Conservation (phyloP, 495 filamentous ascomycete genomes). For the Rhypophila decipiens region DNA sequence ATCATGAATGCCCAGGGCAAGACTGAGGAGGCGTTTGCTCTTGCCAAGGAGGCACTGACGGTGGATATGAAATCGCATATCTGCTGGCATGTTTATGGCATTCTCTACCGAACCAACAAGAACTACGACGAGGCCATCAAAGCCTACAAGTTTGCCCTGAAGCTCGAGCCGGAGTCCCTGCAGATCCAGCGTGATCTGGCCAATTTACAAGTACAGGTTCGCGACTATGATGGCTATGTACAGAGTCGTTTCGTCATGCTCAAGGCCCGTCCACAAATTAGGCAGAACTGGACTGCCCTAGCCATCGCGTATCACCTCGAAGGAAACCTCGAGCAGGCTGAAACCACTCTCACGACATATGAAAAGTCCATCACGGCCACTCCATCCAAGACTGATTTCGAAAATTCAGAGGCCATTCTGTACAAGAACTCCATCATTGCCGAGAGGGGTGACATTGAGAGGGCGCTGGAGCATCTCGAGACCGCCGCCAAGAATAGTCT, state of each 20-base stretch:
- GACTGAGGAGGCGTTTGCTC: conserved; percentile 83
- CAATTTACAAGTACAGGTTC: conserved; percentile 90
- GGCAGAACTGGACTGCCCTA: conserved; percentile 93
- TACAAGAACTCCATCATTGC: conserved; percentile 97
- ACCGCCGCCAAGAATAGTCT: conserved; percentile 66
- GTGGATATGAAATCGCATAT: conserved; percentile 98
- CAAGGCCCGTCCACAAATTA: conserved; percentile 65
- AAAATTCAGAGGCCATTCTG: conserved; percentile 91
- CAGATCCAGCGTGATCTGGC: conserved; percentile 95
- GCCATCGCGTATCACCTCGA: conserved; percentile 88
- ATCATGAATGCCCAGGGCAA: conserved; percentile 90
- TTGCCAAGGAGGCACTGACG: conserved; percentile 84
- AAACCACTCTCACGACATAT: conserved; percentile 84
- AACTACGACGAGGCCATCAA: conserved; percentile 99
- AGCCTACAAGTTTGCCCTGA: conserved; percentile 91
- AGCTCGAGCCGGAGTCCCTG: conserved; percentile 82
- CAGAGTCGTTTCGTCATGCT: conserved; percentile 80
- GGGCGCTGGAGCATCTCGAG: conserved; percentile 83
- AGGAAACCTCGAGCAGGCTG: conserved; percentile 76
- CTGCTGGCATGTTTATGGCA: conserved; percentile 99
- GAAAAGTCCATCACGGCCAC: conserved; percentile 81
- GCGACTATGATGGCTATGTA: conserved; percentile 90
- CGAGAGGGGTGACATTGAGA: conserved; percentile 69
- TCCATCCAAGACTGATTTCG: conserved; percentile 68
- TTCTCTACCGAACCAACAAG: conserved; percentile 86